Conservation (phyloP, 176 grass and related monocot species). For the Triticum monococcum region DNA sequence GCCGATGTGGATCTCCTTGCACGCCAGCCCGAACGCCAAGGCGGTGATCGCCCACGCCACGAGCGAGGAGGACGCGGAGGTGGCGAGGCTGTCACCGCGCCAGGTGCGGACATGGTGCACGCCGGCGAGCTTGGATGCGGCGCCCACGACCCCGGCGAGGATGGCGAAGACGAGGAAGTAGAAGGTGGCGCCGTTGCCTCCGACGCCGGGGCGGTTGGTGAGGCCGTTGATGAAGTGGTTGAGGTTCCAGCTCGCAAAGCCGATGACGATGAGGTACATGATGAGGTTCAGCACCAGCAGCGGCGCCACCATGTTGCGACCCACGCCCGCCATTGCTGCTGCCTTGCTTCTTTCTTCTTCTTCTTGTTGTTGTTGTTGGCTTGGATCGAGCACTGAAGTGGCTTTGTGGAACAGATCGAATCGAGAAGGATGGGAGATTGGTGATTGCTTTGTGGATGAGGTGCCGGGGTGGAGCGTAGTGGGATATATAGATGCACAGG, state of each 20-base stretch:
- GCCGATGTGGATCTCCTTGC: constrained; percentile 32
- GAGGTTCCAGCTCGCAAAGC: constrained; percentile 54
- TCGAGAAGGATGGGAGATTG: not conserved
- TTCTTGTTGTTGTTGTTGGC: too few relatives aligned
- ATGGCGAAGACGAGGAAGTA: constrained; percentile 59
- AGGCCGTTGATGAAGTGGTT: constrained; percentile 69
- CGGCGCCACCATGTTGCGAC: constrained; percentile 47
- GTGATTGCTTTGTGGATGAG: not conserved
- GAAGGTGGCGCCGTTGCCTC: constrained; percentile 61
- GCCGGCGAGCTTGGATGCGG: not conserved
- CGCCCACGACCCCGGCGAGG: constrained; percentile 38
- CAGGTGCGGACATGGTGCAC: constrained; percentile 29
- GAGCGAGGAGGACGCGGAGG: accelerated
- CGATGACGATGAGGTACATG: constrained; percentile 59
- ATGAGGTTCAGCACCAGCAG: constrained; percentile 61
- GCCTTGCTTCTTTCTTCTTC: too few relatives aligned
- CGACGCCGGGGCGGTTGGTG: constrained; percentile 34
- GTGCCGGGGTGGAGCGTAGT: not conserved
- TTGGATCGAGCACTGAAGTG: too few relatives aligned
- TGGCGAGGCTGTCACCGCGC: constrained; percentile 32
- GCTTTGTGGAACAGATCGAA: not conserved
- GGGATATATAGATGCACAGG: not conserved
- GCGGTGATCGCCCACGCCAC: constrained; percentile 21
- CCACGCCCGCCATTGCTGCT: constrained; percentile 17
- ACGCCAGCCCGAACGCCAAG: constrained; percentile 53